Evolutionary conservation across 495 filamentous ascomycete genomes (phyloP), one percentile per base, ranked within the genome.

Genomic region (Haplographium delicatum): DNA sequence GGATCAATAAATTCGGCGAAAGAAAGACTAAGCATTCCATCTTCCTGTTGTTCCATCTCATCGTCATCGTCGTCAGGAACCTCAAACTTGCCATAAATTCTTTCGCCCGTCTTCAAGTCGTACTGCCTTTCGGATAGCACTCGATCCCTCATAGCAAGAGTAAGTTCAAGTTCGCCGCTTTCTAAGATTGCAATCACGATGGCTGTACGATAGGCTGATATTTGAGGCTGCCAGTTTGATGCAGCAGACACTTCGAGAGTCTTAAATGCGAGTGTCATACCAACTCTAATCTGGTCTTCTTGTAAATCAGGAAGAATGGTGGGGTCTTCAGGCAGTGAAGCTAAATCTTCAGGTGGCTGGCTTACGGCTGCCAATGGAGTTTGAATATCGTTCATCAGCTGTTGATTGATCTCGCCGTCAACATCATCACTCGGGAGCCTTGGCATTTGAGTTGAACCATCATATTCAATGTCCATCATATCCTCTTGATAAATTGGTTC

Each of bases 251-350:
- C 76, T 23, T 81, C 74, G 46, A 88, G 72, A 47, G 88, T 77
- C 57, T 85, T 88, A 77, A 87, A 98, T 2, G 84, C 82, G 53
- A 98, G 80, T 28, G 91, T 71, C 62, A 85, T 81, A 9, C 84
- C 87, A 3, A 70, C 53, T 28, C 72, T 69, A 15, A 78, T 74
- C 26, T 82, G 72, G 2, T 66, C 72, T 37, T 75, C 65, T 3
- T 62, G 61, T 16, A 96, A 66, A 30, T 63, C 52, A 6, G 79
- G 69, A 16, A 89, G 74, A 22, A 68, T 62, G 10, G 65, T 66
- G 7, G 79, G 37, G 64, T 95, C 82, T 11, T 62, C 63, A 0
- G 91, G 90, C 6, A 94, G 64, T 9, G 60, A 44, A 2, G 88
- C 88, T 26, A 93, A 68, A 58, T 91, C 85, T 35, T 78, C 69